These are phyloP conservation scores for Cyberlindnera mrakii DNA, from an alignment of 805 yeast species.

Conservation along the genomic window DNA sequence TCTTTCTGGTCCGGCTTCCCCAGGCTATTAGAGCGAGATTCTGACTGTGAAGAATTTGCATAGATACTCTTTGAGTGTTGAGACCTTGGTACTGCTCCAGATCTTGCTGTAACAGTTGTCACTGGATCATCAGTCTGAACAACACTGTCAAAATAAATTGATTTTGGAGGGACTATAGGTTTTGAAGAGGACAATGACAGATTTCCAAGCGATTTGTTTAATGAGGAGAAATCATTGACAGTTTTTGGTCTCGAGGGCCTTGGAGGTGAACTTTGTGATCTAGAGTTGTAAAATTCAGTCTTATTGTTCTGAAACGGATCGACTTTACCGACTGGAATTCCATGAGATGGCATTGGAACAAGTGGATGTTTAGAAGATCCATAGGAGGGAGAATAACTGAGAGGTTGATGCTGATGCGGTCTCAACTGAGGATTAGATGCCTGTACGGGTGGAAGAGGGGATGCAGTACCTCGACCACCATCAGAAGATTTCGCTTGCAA, in stretches of 20 bases:
- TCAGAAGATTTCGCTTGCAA: not conserved
- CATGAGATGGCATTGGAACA: not conserved
- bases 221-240: constrained; percentile 1
- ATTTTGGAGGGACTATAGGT: constrained; percentile 12
- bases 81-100: constrained; percentile 1
- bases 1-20: constrained; percentile 7
- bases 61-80: constrained; percentile 32
- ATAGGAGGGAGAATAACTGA: not conserved
- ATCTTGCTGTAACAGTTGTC: not conserved
- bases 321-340: not conserved
- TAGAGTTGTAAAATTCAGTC: constrained; percentile 3
- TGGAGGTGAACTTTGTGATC: constrained; percentile 10
- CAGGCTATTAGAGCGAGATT: constrained; percentile 7
- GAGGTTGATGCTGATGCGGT: not conserved
- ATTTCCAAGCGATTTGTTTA: constrained; percentile 20
- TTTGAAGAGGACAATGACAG: constrained; percentile 8
- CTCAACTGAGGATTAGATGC: not conserved
- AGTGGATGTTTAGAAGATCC: constrained; percentile 1
- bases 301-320: constrained; percentile 8
- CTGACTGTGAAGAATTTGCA: constrained; percentile 3
- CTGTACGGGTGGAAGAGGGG: not conserved
- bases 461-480: no score
- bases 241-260: constrained; percentile 18
- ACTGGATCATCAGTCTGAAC: constrained; percentile 20
- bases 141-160: constrained; percentile 23